Percentiles rank a stretch among this genome's conserved stretches.
Evolutionary conservation across 169 alveolate species (phyloP).

Genomic region (Plasmodium cynomolgi): DNA sequence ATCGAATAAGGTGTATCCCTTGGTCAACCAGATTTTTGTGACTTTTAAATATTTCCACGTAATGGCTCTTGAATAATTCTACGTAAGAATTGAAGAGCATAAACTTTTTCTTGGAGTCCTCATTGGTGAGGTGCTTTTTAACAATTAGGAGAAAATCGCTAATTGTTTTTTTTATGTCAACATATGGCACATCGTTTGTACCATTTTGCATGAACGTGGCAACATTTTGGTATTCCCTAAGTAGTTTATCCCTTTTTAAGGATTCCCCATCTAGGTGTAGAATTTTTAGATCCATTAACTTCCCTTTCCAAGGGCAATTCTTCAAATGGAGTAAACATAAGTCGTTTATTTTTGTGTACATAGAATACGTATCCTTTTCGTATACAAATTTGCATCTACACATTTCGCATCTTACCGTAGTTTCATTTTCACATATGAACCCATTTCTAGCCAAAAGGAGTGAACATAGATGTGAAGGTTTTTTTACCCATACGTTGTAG

Average conservation of each 20-base stretch:
- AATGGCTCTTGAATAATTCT: slow-evolving; percentile 34
- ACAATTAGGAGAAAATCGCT: slow-evolving; percentile 9
- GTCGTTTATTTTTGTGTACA: slow-evolving; percentile 65
- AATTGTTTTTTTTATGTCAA: slow-evolving; percentile 50
- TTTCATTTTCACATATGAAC: slow-evolving; percentile 52
- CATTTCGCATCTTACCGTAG: slow-evolving; percentile 37
- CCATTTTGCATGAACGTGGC: neutral
- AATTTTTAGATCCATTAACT: slow-evolving; percentile 23
- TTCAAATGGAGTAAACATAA: slow-evolving; percentile 44
- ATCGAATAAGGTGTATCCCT: slow-evolving; percentile 9
- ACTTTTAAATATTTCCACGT: slow-evolving; percentile 28
- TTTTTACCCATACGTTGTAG: slow-evolving; percentile 32
- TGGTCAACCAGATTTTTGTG: slow-evolving; percentile 32
- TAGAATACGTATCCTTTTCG: slow-evolving; percentile 53
- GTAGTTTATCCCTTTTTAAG: slow-evolving; percentile 3
- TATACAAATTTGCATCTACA: slow-evolving; percentile 52
- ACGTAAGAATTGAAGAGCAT: slow-evolving; percentile 21
- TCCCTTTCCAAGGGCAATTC: slow-evolving; percentile 71
- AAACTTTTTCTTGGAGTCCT: slow-evolving; percentile 28
- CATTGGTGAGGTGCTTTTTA: slow-evolving; percentile 21
- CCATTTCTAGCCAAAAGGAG: slow-evolving; percentile 70
- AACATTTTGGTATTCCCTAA: slow-evolving; percentile 27
- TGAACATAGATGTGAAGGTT: slow-evolving; percentile 55
- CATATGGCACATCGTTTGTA: slow-evolving; percentile 25
- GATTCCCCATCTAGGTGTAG: slow-evolving; percentile 33